These are phyloP conservation scores for Ophiostoma novo-ulmi DNA, from an alignment of 2,329 filamentous ascomycete genomes.

Conservation along the genomic window DNA sequence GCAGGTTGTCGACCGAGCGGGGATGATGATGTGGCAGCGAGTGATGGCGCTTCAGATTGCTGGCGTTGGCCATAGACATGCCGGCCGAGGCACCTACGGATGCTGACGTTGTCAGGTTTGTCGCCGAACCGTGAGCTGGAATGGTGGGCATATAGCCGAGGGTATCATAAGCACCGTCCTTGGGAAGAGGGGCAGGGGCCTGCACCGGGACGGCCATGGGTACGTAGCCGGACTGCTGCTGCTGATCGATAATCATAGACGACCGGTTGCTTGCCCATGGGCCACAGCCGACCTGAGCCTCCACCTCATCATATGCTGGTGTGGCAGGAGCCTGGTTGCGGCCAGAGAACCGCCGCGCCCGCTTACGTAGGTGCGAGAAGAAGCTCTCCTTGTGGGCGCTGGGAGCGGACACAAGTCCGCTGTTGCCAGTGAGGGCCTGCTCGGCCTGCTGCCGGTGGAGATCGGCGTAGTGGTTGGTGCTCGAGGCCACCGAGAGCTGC, in stretches of 20 bases:
- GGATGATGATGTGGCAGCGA: slow-evolving; percentile 59
- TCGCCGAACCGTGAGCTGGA: slow-evolving; percentile 50
- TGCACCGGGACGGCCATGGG: slow-evolving; percentile 31
- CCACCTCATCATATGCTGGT: slow-evolving; percentile 76
- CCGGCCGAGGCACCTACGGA: slow-evolving; percentile 6
- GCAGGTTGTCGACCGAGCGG: slow-evolving; percentile 59
- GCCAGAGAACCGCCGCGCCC: slow-evolving; percentile 85
- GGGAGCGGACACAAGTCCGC: slow-evolving; percentile 68
- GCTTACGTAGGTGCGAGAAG: slow-evolving; percentile 93
- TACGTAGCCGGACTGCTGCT: slow-evolving; percentile 23
- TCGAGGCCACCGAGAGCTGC: slow-evolving; percentile 86
- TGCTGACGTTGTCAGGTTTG: slow-evolving; percentile 28
- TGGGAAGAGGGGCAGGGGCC: slow-evolving; percentile 46
- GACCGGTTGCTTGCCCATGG: slow-evolving; percentile 84
- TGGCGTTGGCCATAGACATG: slow-evolving; percentile 36
- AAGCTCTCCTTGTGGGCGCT: slow-evolving; percentile 89
- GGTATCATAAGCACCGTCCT: slow-evolving; percentile 55
- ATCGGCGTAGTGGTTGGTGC: slow-evolving; percentile 88
- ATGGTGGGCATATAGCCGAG: slow-evolving; percentile 43
- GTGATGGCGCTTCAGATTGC: slow-evolving; percentile 59
- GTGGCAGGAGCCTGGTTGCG: slow-evolving; percentile 78
- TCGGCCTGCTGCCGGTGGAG: slow-evolving; percentile 87
- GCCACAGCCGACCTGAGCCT: slow-evolving; percentile 85
- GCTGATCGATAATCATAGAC: slow-evolving; percentile 68
- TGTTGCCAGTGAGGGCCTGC: slow-evolving; percentile 77